Conservation (phyloP, 1,139 yeast species). For the Hansenula lynferdii region DNA sequence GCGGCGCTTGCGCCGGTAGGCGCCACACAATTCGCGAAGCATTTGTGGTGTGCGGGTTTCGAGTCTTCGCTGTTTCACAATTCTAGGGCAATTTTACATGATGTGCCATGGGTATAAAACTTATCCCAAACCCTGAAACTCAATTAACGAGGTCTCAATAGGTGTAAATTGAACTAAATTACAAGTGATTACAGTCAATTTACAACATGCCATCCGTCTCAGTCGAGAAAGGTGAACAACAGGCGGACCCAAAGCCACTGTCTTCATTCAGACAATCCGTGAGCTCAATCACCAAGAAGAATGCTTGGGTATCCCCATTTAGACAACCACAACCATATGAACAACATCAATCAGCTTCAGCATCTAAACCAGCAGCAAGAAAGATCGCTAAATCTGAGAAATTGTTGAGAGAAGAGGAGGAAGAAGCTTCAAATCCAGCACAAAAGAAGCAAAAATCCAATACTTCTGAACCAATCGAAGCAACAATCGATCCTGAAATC, state of each 20-base stretch:
- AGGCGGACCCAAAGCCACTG: not conserved
- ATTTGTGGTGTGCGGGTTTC: slow-evolving; percentile 1
- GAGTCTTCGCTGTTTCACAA: not conserved
- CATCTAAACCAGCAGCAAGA: slow-evolving; percentile 1
- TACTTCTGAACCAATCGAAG: not conserved
- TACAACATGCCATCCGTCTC: slow-evolving; percentile 1
- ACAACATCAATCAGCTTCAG: not conserved
- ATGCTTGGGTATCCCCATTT: slow-evolving; percentile 50
- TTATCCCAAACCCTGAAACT: not conserved
- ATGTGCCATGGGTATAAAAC: not conserved
- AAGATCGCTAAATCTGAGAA: slow-evolving; percentile 1
- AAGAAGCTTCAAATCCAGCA: not conserved
- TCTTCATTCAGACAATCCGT: slow-evolving; percentile 2
- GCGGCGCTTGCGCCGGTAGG: not conserved
- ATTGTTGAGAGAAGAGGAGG: not conserved
- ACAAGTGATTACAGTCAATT: too few species aligned
- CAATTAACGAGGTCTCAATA: not conserved
- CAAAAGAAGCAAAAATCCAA: slow-evolving; percentile 1
- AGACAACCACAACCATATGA: slow-evolving; percentile 26
- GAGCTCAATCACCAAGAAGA: slow-evolving; percentile 28
- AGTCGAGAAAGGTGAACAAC: not conserved
- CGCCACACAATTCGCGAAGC: not conserved
- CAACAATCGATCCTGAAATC: not conserved
- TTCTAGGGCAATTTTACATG: slow-evolving; percentile 1
- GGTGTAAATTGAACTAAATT: too few species aligned